Percentiles rank a stretch among this genome's conserved stretches.
Conservation (phyloP, 2,329 filamentous ascomycete species). For the Chrysoporthe austroafricana region DNA sequence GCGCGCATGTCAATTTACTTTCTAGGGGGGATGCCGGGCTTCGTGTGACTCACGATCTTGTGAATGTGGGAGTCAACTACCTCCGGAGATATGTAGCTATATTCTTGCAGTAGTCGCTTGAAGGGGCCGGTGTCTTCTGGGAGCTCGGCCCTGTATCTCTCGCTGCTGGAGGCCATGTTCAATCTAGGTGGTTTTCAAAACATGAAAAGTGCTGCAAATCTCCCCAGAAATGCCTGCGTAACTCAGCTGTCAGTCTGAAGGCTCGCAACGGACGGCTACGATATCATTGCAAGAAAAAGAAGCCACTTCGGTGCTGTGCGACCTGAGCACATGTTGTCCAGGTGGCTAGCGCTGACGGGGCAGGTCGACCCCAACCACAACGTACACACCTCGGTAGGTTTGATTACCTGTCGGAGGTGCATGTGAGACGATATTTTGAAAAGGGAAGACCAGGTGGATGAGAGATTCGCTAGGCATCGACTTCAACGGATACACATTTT, state of each 20-base stretch:
- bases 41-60: background rate
- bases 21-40: background rate
- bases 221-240: too few relatives aligned
- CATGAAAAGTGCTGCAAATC: background rate
- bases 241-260: too few relatives aligned
- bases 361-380: background rate
- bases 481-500: too few relatives aligned
- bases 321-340: background rate
- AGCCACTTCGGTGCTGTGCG: background rate
- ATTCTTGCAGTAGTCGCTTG: slow-evolving; percentile 6
- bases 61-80: background rate
- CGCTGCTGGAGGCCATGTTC: slow-evolving; percentile 2
- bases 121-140: slow-evolving; percentile 13
- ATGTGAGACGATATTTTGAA: background rate
- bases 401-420: background rate
- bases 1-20: background rate
- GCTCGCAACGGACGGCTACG: too few relatives aligned
- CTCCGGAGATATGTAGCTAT: slow-evolving; percentile 8
- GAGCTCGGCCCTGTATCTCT: slow-evolving; percentile 8
- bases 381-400: background rate
- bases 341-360: background rate
- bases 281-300: background rate
- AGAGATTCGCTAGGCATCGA: too few relatives aligned
- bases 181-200: background rate
- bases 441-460: too few relatives aligned